A percentile compares a stretch with the other conserved stretches of the same genome.
Evolutionary conservation across 495 filamentous ascomycete species (phyloP).

Genomic region (Evernia prunastri): DNA sequence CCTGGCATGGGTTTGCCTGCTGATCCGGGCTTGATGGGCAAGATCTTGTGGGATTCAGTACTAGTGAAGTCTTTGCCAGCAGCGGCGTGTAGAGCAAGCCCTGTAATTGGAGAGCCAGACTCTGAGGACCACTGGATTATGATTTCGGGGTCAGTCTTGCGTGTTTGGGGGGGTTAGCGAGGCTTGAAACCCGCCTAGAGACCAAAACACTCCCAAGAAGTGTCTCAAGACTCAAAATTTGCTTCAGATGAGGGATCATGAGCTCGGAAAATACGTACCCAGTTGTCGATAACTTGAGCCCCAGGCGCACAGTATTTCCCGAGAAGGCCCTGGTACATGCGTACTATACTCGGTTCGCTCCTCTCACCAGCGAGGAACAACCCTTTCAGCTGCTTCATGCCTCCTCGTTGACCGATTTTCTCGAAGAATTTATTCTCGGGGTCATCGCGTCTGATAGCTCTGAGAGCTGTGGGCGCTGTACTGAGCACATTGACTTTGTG

Average conservation of each 20-base stretch:
- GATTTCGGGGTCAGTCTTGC: too few species aligned
- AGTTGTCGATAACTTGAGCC: constrained; percentile 79
- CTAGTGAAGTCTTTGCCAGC: constrained; percentile 30
- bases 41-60: constrained; percentile 29
- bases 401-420: constrained; percentile 54
- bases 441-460: constrained; percentile 82
- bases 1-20: constrained; percentile 88
- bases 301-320: constrained; percentile 52
- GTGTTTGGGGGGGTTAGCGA: too few species aligned
- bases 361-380: constrained; percentile 86
- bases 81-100: constrained; percentile 52
- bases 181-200: too few species aligned
- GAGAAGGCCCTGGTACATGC: constrained; percentile 68
- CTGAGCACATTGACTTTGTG: constrained; percentile 78
- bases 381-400: constrained; percentile 59
- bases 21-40: constrained; percentile 69
- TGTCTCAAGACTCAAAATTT: too few species aligned
- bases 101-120: constrained; percentile 83
- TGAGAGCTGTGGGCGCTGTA: constrained; percentile 80
- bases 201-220: too few species aligned
- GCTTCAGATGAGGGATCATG: too few species aligned
- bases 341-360: constrained; percentile 80
- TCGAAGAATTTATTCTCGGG: constrained; percentile 61
- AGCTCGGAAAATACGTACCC: too few species aligned
- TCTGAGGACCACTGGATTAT: constrained; percentile 98